Evolutionary conservation across 1,284 basidiomycete genomes (phyloP), one percentile per base, ranked within the genome.

Genomic region (Irpex rosettiformis): DNA sequence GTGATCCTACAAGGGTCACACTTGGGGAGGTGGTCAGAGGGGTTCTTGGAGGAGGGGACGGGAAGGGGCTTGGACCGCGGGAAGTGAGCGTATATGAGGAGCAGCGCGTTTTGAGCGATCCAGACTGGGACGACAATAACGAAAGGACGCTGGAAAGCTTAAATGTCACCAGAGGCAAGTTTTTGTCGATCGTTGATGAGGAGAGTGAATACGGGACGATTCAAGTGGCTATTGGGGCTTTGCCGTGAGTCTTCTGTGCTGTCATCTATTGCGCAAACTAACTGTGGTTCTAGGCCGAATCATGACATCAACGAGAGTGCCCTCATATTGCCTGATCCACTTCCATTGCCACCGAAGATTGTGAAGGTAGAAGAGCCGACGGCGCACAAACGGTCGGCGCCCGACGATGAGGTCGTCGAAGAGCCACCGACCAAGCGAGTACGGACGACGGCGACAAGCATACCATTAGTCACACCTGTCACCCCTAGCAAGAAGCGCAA

Each of bases 71-170:
- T 0, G 75, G 71, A 6, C 60, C 62, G 47, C 70, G 85, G 51
- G 88, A 94, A 57, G 86, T 95, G n/a, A 88, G 83, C 61, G 86
- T 96, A 22, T 93, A 89, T 66, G 93, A 98, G 71, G 94, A 91
- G 49, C 86, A 88, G 63, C 81, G 91, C 52, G 74, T 96, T 47
- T 73, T 96, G 56, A 87, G 84, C 64, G 95, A 97, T 67, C 91
- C 91, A 4, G 95, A 97, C 66, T 95, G 91, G 79, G 88, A 92
- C 54, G 94, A 96, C 64, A 96, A 96, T 65, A 67, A 84, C 58
- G 84, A 82, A 1, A 79, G 87, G 63, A 90, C 87, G 28, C 70
- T 96, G 61, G 84, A 83, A 61, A 88, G 88, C 63, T 68, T 96
- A 55, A 85, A 81, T 52, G 84, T 93, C 22, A 80, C 79, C 0